Conservation (phyloP, 1,284 basidiomycete genomes). For the Mycena sp. region DNA sequence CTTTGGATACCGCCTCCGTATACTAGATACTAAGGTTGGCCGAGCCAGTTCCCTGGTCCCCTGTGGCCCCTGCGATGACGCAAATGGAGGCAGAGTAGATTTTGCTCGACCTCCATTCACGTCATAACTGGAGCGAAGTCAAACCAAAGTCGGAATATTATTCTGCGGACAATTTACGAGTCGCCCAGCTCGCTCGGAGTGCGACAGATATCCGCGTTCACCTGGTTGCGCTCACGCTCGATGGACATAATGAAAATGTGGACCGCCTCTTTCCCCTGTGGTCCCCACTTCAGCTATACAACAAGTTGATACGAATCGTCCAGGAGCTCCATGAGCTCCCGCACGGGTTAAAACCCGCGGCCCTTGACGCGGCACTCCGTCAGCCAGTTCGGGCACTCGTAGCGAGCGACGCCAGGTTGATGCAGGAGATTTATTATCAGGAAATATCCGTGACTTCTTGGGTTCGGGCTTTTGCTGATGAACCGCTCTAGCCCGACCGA, state of each 20-base stretch:
- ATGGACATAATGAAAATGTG: not conserved
- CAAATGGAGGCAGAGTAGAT: no score
- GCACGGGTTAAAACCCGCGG: not conserved
- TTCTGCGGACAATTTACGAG: not conserved
- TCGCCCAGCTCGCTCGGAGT: not conserved
- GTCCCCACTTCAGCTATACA: not conserved
- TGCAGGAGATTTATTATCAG: conserved; percentile 1
- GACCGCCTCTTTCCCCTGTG: not conserved
- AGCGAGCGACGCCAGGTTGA: not conserved
- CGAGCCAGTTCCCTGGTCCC: no score
- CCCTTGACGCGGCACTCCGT: not conserved
- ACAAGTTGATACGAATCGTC: not conserved
- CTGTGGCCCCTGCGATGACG: no score
- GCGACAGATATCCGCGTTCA: not conserved
- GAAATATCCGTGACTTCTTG: no score
- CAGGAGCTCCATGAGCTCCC: not conserved
- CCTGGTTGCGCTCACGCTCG: not conserved
- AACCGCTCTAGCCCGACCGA: no score
- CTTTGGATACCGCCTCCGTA: no score
- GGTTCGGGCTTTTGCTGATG: no score
- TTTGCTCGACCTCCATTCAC: no score
- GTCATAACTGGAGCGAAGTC: no score
- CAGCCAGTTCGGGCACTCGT: not conserved
- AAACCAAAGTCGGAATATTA: not conserved
- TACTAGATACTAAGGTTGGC: no score